Evolutionary conservation across 2,329 filamentous ascomycete species (phyloP), one percentile per base, ranked within the genome.

Genomic region (Epichloe sibirici): DNA sequence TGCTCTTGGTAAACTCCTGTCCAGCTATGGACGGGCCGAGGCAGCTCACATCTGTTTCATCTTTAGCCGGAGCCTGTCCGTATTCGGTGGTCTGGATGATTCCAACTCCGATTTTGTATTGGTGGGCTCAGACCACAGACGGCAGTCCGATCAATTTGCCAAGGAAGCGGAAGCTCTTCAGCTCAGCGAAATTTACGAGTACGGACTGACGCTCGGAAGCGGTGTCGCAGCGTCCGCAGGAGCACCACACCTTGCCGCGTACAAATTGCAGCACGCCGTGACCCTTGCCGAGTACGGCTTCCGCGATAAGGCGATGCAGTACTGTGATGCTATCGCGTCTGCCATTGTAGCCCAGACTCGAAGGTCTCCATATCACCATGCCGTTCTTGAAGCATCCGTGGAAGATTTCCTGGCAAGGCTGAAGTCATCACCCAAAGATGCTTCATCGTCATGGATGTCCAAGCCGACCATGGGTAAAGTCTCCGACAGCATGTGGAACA

Each of bases 381-480:
- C 78, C 13, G 69, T 83, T 34, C 75, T 98, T 45, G 82, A 93
- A 56, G 74, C 78, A 11, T 80, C 83, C 34, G 78, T 97, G 7
- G 90, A 95, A 54, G 90, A 97, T 64, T 75, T 98, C 35, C 82
- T 80, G 64, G 86, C 85, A 57, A 83, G 91, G 55, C 73, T 99
- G 40, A 90, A 86, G 59, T 87, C 93, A 65, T 85, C 90, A 17
- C 89, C 90, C 12, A 88, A 86, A 63, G 89, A 93, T 58, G 83
- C 80, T 52, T 84, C 83, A 6, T 83, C 81, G 21, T 91, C 90
- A 2, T 95, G 91, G 88, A 93, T 98, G 50, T 86, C 89, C 1
- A 95, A 93, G 67, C 90, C 91, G 6, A 96, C 83, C 66, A 94
- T 97, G 79, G 90, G 94, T 67, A 95, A 94, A 69, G 89, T 97